Evolutionary conservation across 495 filamentous ascomycete genomes (phyloP).

Genomic region (Cercophora sp.): DNA sequence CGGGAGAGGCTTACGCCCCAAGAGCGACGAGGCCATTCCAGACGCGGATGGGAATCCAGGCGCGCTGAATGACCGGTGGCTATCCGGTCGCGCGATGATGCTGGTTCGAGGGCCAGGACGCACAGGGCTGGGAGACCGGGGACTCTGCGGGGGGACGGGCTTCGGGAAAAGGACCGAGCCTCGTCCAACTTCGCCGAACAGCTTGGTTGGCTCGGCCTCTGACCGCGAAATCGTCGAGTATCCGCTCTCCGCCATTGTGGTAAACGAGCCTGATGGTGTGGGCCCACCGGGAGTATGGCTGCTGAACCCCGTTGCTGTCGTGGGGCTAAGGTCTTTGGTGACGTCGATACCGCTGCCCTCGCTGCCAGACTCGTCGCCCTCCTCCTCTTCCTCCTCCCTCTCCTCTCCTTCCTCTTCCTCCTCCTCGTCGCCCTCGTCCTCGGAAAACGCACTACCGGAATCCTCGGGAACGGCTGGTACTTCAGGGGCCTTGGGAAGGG

Average conservation of each 20-base stretch:
- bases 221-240: slow-evolving; percentile 47
- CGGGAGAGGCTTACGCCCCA: slow-evolving; percentile 27
- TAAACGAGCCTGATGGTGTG: slow-evolving; percentile 67
- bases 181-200: slow-evolving; percentile 65
- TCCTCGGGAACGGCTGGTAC: slow-evolving; percentile 26
- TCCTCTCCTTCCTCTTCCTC: slow-evolving; percentile 29
- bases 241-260: slow-evolving; percentile 39
- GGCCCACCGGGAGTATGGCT: slow-evolving; percentile 51
- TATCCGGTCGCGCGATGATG: slow-evolving; percentile 44
- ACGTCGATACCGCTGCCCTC: slow-evolving; percentile 64
- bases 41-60: too few species aligned
- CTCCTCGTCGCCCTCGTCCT: slow-evolving; percentile 29
- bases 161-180: slow-evolving; percentile 55
- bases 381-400: slow-evolving; percentile 35
- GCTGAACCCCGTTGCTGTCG: slow-evolving; percentile 39
- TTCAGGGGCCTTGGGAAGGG: slow-evolving; percentile 1
- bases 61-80: slow-evolving; percentile 54
- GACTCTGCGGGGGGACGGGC: slow-evolving; percentile 56
- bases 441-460: slow-evolving; percentile 19
- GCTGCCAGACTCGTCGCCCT: slow-evolving; percentile 39
- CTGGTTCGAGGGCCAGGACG: slow-evolving; percentile 49
- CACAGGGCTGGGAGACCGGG: slow-evolving; percentile 76
- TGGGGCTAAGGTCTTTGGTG: slow-evolving; percentile 63
- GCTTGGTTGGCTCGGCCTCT: slow-evolving; percentile 40
- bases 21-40: slow-evolving; percentile 44